A percentile compares a stretch with the other conserved stretches of the same genome.
phyloP scores from a whole-genome alignment of 345 rosid species.

The Orychophragmus violaceus region DNA sequence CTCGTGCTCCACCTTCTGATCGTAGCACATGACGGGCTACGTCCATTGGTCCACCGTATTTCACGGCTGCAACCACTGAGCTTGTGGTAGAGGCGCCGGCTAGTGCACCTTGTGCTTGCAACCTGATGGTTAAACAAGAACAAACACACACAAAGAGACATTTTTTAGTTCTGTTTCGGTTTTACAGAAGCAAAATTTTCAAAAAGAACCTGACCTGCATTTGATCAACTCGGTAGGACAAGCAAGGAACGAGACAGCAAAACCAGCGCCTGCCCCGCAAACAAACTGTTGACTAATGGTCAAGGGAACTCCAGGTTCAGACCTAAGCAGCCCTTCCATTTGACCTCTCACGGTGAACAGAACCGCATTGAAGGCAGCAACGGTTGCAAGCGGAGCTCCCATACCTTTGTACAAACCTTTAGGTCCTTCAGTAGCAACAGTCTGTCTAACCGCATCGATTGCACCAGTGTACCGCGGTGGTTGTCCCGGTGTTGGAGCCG shows the following conservation, averaged over 20 bases:
- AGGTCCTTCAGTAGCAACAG: slow-evolving; percentile 86
- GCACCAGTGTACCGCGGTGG: slow-evolving; percentile 71
- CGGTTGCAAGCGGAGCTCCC: slow-evolving; percentile 99
- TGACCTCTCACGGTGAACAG: slow-evolving; percentile 94
- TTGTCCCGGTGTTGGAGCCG: slow-evolving; percentile 73
- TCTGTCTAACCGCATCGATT: slow-evolving; percentile 80
- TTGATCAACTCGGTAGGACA: slow-evolving; percentile 98
- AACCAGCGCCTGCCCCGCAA: slow-evolving; percentile 91
- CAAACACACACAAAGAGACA: no score
- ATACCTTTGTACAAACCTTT: slow-evolving; percentile 94
- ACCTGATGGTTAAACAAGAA: slow-evolving; percentile 40
- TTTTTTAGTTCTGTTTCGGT: not conserved
- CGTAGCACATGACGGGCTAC: slow-evolving; percentile 82
- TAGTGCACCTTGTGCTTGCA: slow-evolving; percentile 89
- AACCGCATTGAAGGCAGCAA: slow-evolving; percentile 95
- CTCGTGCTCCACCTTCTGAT: slow-evolving; percentile 78
- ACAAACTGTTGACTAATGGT: slow-evolving; percentile 70
- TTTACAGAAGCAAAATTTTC: no score
- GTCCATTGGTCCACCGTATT: slow-evolving; percentile 92
- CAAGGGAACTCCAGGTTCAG: slow-evolving; percentile 75
- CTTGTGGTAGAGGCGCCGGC: slow-evolving; percentile 38
- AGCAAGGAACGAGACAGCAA: slow-evolving; percentile 93
- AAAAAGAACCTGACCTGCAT: slow-evolving; percentile 72
- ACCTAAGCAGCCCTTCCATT: slow-evolving; percentile 77
- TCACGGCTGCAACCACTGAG: slow-evolving; percentile 51